Conservation (phyloP, 768 basidiomycete species). For the Terana coerulea region DNA sequence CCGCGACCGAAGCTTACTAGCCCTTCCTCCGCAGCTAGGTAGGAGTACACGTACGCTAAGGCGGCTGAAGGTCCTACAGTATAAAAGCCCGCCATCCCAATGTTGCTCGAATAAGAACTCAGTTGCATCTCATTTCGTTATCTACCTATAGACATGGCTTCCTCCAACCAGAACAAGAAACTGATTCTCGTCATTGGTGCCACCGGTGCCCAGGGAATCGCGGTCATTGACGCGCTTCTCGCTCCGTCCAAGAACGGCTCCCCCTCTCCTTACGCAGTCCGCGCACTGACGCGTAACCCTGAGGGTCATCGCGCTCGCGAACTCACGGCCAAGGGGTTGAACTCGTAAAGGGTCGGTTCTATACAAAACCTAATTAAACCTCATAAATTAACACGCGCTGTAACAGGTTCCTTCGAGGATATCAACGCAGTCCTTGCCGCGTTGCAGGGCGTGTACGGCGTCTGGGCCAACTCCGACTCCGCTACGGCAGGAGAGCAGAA, state of each 20-base stretch:
- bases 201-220: conserved; percentile 40
- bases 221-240: conserved; percentile 35
- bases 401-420: conserved; percentile 29
- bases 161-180: conserved; percentile 22
- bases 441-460: conserved; percentile 31
- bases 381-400: background rate
- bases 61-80: no score
- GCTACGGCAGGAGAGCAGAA: conserved; percentile 37
- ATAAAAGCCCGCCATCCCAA: no score
- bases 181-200: conserved; percentile 41
- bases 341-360: conserved; percentile 28
- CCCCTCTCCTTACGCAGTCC: conserved; percentile 36
- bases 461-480: conserved; percentile 29
- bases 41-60: no score
- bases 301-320: conserved; percentile 30
- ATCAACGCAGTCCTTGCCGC: conserved; percentile 25
- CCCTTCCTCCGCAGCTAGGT: no score
- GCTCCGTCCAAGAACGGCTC: conserved; percentile 28
- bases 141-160: no score
- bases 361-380: background rate
- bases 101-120: no score
- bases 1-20: no score
- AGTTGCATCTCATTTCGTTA: no score
- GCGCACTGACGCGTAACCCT: conserved; percentile 36
- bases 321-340: conserved; percentile 34